Base-by-base conservation (phyloP, 257 asterid species). In the Knoxia roxburghii region DNA sequence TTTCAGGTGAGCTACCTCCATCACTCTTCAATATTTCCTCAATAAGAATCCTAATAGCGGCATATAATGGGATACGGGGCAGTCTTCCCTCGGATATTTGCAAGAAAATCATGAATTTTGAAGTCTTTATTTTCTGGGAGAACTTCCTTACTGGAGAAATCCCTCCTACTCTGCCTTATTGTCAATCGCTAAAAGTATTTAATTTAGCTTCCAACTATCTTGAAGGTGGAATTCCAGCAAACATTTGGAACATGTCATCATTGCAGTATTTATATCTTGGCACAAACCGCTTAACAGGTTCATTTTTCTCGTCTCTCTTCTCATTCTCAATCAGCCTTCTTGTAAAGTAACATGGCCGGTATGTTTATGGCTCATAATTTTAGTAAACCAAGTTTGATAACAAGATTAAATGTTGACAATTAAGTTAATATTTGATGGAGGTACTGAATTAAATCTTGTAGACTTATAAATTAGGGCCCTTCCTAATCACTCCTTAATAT, bases 81-180 rank as follows among this genome's bases (percentile, higher is more conserved):
- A 23, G 58, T 23, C 58, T 52, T 52, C 58, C 30, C 4, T 0
- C 24, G 27, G 51, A 61, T 61, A 37, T 61, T n/a, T 61, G 51
- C 66, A 21, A 37, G 66, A 4, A 61, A 4, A 21, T 12, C 50
- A 39, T 27, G 23, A 13, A 23, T 8, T 51, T 61, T 10, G 50
- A 61, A 20, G 2, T 0, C 6, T 29, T 63, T 40, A 0, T 13
- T 41, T 40, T 63, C 37, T 63, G 0, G 15, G 18, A 0, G 7
- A 63, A 63, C 55, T 6, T 13, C 39, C 35, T 63, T 2, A 46
- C 24, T 14, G 68, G 68, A 46, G 35, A 43, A 43, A 63, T 63
- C 24, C 68, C 68, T 43, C 10, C 40, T 27, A 63, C 40, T 26
- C 24, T 63, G 23, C 45, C 68, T 9, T 64, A 26, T 4, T 64